Percentiles rank a stretch among this genome's conserved stretches.
Conservation (phyloP, 306 rosid genomes). For the Prunus mongolica region DNA sequence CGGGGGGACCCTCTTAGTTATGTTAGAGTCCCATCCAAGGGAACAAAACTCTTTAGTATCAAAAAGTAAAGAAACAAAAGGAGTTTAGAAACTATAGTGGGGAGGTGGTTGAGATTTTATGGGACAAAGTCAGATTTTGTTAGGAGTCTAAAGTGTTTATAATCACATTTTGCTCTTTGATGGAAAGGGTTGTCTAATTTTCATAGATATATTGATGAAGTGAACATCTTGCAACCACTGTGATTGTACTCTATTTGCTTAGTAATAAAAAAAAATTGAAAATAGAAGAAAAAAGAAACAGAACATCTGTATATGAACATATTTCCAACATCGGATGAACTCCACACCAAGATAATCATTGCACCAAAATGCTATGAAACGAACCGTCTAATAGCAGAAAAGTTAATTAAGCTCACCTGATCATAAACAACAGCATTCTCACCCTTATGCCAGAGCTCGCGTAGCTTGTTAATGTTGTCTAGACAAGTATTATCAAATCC, state of each 20-base stretch:
- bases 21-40: too few relatives aligned
- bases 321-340: neutral
- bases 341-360: neutral
- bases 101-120: neutral
- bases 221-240: neutral
- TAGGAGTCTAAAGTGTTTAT: neutral
- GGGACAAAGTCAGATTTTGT: neutral
- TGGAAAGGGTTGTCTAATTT: neutral
- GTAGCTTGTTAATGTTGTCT: conserved; percentile 47
- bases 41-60: too few relatives aligned
- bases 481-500: conserved; percentile 27
- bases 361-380: neutral
- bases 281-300: neutral
- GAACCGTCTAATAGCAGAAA: neutral
- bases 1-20: too few relatives aligned
- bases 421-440: conserved; percentile 57
- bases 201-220: neutral
- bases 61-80: neutral
- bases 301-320: neutral
- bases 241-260: neutral
- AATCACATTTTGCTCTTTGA: neutral
- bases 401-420: conserved; percentile 35
- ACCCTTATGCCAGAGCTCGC: conserved; percentile 41
- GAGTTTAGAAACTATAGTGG: neutral
- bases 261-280: neutral